Conservation (phyloP, 129 eudicot genomes). For the Flaveria robusta region DNA sequence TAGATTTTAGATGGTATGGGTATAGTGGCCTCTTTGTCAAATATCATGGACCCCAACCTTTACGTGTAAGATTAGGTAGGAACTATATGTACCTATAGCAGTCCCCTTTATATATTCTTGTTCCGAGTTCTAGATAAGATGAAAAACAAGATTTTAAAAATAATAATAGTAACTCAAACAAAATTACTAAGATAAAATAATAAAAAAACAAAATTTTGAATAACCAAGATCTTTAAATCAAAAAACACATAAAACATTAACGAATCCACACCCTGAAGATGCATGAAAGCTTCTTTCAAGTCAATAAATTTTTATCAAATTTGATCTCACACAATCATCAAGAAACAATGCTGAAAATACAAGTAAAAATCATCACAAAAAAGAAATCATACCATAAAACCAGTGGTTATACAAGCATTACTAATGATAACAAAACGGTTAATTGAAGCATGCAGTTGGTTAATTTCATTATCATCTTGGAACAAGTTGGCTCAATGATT, state of each 20-base stretch:
- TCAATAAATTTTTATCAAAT: constrained; percentile 4
- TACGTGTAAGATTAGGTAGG: no score
- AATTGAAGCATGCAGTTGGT: not conserved
- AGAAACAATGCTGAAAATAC: constrained; percentile 21
- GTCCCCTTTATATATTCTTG: no score
- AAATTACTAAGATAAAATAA: no score
- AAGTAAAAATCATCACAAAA: constrained; percentile 26
- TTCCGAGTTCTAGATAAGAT: no score
- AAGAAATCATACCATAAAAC: constrained; percentile 19
- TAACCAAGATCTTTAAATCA: not conserved
- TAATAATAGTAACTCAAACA: no score
- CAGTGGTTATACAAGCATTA: constrained; percentile 27
- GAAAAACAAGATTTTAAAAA: no score
- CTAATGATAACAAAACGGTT: constrained; percentile 22
- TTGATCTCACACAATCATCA: constrained; percentile 18
- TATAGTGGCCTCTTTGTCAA: no score
- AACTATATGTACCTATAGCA: no score
- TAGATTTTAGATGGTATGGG: no score
- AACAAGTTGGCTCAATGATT: constrained; percentile 38
- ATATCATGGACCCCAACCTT: no score
- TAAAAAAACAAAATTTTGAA: not conserved
- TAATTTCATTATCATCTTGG: constrained; percentile 28
- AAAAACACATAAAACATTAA: not conserved
- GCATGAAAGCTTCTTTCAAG: constrained; percentile 17
- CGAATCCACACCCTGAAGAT: not conserved